A percentile compares a stretch with the other conserved stretches of the same genome.
phyloP scores from a whole-genome alignment of 78 protist species.

The Isochrysis galbana region DNA sequence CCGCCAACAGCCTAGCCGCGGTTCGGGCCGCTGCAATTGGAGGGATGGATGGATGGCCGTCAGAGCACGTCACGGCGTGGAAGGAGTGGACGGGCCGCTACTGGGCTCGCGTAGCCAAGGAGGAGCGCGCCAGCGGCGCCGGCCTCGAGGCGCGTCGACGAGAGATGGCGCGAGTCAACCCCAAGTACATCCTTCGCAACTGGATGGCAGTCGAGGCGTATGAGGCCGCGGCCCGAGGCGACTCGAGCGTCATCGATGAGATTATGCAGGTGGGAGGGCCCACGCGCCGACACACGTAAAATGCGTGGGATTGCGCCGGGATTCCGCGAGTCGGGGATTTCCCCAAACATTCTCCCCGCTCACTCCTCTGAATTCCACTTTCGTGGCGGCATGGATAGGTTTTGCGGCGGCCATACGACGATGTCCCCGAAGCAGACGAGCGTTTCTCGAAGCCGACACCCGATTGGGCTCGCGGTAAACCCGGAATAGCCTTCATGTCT shows the following conservation, averaged over 20 bases:
- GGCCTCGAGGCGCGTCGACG: not conserved
- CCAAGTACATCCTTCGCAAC: constrained; percentile 19
- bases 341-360: no score
- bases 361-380: no score
- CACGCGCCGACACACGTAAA: no score
- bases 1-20: not conserved
- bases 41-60: not conserved
- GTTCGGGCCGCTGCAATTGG: not conserved
- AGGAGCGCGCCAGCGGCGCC: not conserved
- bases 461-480: not conserved
- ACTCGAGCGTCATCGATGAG: not conserved
- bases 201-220: constrained; percentile 6
- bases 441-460: not conserved
- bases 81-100: not conserved
- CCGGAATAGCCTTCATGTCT: not conserved
- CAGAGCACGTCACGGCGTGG: not conserved
- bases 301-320: no score
- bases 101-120: not conserved
- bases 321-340: no score
- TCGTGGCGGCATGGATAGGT: no score
- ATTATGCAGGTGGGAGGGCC: not conserved
- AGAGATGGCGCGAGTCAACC: not conserved
- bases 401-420: not conserved
- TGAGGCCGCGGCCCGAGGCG: not conserved
- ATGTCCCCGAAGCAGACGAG: not conserved